phyloP scores from a whole-genome alignment of 1,284 basidiomycete genomes.

The Golubevia pallescens region DNA sequence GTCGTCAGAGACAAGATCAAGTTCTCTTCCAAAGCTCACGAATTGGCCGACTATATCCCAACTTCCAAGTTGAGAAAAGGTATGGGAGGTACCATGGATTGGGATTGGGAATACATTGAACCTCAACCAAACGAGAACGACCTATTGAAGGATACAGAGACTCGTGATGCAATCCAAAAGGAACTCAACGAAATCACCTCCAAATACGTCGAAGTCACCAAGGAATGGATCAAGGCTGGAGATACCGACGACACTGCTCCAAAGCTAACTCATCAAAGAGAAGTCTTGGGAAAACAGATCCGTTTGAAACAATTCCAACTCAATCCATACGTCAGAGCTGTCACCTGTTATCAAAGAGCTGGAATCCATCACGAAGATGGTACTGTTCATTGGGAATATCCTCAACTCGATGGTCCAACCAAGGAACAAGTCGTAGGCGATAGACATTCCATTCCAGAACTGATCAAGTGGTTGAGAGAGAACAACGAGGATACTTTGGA shows the following conservation, averaged over 20 bases:
- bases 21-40: conserved; percentile 54
- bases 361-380: conserved; percentile 51
- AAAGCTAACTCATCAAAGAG: conserved; percentile 41
- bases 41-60: conserved; percentile 51
- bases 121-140: conserved; percentile 57
- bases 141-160: conserved; percentile 52
- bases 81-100: conserved; percentile 63
- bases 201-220: conserved; percentile 47
- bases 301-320: conserved; percentile 60
- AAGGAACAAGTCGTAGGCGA: conserved; percentile 43
- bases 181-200: conserved; percentile 46
- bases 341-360: conserved; percentile 55
- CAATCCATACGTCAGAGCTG: conserved; percentile 46
- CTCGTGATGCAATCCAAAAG: conserved; percentile 37
- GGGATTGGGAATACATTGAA: conserved; percentile 64
- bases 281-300: conserved; percentile 53
- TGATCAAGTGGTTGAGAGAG: conserved; percentile 57
- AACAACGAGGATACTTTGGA: conserved; percentile 59
- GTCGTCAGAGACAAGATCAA: conserved; percentile 62
- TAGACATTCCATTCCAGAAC: conserved; percentile 49
- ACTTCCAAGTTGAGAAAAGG: conserved; percentile 50
- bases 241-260: conserved; percentile 26
- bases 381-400: conserved; percentile 53
- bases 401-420: conserved; percentile 42
- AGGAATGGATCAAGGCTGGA: conserved; percentile 43